These are phyloP conservation scores for Fraxinus quadrangulata DNA, from an alignment of 257 asterid species.

Conservation along the genomic window DNA sequence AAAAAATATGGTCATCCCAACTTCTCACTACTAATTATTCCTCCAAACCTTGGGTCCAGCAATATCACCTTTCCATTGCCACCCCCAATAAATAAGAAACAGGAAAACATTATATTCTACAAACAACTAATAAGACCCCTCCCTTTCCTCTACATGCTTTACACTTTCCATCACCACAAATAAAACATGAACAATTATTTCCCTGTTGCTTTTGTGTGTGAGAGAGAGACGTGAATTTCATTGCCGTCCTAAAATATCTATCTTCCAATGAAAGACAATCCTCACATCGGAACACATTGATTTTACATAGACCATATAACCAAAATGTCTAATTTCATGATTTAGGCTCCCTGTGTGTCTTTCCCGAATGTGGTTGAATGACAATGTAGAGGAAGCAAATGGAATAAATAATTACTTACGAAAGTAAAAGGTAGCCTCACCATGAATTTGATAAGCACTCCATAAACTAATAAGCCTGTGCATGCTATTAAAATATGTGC, in stretches of 20 bases:
- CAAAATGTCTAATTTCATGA: not conserved
- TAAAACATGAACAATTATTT: not conserved
- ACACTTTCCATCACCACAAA: not conserved
- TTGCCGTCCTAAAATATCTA: not conserved
- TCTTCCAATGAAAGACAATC: constrained; percentile 1
- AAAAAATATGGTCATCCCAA: not conserved
- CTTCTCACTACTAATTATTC: not conserved
- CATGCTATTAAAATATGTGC: not conserved
- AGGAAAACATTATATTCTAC: not conserved
- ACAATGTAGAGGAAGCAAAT: constrained; percentile 2
- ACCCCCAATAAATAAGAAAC: not conserved
- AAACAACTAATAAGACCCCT: not conserved
- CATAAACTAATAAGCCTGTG: not conserved
- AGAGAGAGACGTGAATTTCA: not conserved
- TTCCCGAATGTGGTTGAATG: not conserved
- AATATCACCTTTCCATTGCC: not conserved
- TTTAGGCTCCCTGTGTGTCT: not conserved
- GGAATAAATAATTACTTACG: not conserved
- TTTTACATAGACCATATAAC: not conserved
- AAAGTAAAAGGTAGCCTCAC: not conserved
- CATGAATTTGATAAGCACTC: not conserved
- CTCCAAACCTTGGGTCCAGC: not conserved
- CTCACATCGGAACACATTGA: not conserved
- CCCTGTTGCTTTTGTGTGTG: not conserved
- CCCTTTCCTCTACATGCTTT: not conserved